Base-by-base conservation (phyloP, 495 filamentous ascomycete genomes). In the Annulohypoxylon bovei region DNA sequence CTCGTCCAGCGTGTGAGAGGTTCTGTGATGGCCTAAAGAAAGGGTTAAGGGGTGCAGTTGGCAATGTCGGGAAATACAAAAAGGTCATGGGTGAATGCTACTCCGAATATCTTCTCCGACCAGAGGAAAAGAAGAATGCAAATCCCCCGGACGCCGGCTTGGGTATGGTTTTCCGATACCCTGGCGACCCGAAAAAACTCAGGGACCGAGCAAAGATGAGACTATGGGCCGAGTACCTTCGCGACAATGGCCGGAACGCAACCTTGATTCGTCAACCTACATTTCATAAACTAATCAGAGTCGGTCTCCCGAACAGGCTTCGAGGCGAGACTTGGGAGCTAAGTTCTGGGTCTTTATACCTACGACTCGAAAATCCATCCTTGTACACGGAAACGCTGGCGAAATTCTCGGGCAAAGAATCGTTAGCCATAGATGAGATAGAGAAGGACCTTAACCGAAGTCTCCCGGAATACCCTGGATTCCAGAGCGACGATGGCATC, bases 371-470 rank as follows among this genome's bases (percentile, higher is more conserved):
- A 75, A 91, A 90, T 18, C 95, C 95, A 1, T 92, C 87, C 9
- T 81, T 94, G 7, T 99, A 94, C 70, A 78, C 83, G 22, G 91
- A 99, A 32, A 98, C 93, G 5, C 84, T 99, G 20, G 80, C 88
- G 18, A 93, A 97, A 73, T 93, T 90, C 64, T 84, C 88, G 4
- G 95, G 95, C 8, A 85, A 88, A 68, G 91, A 93, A 63, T 98
- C 95, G 1, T 84, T 98, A 62, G 95, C 95, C 2, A 98, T 98
- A 65, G 95, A 99, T 74, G 95, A 99, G 81, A 99, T 99, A 64
- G 95, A 99, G 74, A 99, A 99, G 75, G 95, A 99, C 73, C 81
- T 99, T 49, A 99, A 99, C 77, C 88, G 95, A 65, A 97, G 93
- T 82, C 81, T 99, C 62, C 95, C 95, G 0, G 95, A 99, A 77